phyloP scores from a whole-genome alignment of 768 basidiomycete species.

The Multifurca ochricompacta region DNA sequence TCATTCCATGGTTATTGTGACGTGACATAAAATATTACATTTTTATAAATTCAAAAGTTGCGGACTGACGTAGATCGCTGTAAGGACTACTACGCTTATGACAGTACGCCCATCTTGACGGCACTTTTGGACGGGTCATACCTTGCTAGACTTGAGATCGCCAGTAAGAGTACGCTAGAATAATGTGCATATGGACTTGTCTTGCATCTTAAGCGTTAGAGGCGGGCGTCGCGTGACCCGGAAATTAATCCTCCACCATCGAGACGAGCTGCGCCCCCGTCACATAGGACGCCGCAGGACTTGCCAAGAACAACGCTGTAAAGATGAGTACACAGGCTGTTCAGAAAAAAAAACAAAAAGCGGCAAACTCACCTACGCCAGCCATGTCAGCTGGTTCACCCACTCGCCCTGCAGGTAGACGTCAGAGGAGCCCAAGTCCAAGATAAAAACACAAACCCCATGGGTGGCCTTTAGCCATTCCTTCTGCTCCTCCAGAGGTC shows the following conservation, averaged over 20 bases:
- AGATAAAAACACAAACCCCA: slow-evolving; percentile 38
- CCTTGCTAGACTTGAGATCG: neutral
- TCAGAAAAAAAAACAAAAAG: too few species aligned
- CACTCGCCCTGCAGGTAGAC: slow-evolving; percentile 43
- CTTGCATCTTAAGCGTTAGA: slow-evolving; percentile 1
- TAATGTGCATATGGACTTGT: neutral
- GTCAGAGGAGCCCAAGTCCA: neutral
- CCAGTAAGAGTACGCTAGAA: neutral
- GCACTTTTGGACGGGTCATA: neutral
- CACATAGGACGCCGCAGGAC: slow-evolving; percentile 64
- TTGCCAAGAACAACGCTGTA: slow-evolving; percentile 34
- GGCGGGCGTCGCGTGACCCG: neutral
- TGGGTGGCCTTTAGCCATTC: slow-evolving; percentile 48
- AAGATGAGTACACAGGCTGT: neutral
- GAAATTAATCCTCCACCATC: slow-evolving; percentile 41
- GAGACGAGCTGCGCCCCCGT: slow-evolving; percentile 65
- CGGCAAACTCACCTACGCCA: slow-evolving; percentile 39
- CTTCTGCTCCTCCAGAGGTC: slow-evolving; percentile 40
- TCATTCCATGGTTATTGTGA: slow-evolving; percentile 73
- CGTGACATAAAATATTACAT: neutral
- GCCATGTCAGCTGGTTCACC: slow-evolving; percentile 63
- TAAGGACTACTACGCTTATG: too few species aligned
- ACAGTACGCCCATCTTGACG: neutral
- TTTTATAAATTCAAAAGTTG: neutral
- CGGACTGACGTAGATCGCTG: neutral